Percentiles rank a stretch among this genome's conserved stretches.
phyloP scores from a whole-genome alignment of 371 early-diverging fungal genomes.

The Syncephalis plumigaleata region DNA sequence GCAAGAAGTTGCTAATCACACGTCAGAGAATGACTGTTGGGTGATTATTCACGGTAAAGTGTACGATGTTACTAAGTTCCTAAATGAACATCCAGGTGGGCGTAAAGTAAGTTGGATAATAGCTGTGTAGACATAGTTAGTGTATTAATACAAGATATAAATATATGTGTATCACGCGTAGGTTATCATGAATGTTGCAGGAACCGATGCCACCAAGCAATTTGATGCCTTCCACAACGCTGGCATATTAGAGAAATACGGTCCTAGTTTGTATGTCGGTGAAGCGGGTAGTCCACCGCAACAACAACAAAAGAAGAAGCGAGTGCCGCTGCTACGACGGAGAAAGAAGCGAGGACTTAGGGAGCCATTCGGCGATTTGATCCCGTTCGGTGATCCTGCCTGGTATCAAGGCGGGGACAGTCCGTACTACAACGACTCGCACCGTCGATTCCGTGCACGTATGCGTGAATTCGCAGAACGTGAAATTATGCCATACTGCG shows the following conservation, averaged over 20 bases:
- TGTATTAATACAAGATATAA: background rate
- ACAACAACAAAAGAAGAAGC: too few species aligned
- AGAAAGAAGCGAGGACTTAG: conserved; percentile 5
- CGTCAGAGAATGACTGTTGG: conserved; percentile 70
- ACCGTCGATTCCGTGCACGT: conserved; percentile 41
- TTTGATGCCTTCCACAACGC: conserved; percentile 70
- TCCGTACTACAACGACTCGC: conserved; percentile 64
- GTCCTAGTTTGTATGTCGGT: conserved; percentile 37
- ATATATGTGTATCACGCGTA: conserved; percentile 15
- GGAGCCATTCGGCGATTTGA: conserved; percentile 49
- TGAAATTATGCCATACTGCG: conserved; percentile 62
- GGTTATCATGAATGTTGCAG: conserved; percentile 61
- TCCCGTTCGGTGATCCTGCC: conserved; percentile 72
- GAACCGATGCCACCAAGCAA: conserved; percentile 74
- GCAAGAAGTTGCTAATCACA: conserved; percentile 61
- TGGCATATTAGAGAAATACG: conserved; percentile 35
- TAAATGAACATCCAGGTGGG: conserved; percentile 84
- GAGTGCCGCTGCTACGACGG: conserved; percentile 6
- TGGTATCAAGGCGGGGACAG: conserved; percentile 69
- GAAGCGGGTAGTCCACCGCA: conserved; percentile 4
- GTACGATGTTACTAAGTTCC: conserved; percentile 69
- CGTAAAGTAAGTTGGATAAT: conserved; percentile 11
- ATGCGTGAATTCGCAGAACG: conserved; percentile 62
- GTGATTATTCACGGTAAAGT: conserved; percentile 72
- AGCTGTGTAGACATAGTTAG: background rate